These are phyloP conservation scores for Puccinia hordei DNA, from an alignment of 1,284 basidiomycete species.

Conservation along the genomic window DNA sequence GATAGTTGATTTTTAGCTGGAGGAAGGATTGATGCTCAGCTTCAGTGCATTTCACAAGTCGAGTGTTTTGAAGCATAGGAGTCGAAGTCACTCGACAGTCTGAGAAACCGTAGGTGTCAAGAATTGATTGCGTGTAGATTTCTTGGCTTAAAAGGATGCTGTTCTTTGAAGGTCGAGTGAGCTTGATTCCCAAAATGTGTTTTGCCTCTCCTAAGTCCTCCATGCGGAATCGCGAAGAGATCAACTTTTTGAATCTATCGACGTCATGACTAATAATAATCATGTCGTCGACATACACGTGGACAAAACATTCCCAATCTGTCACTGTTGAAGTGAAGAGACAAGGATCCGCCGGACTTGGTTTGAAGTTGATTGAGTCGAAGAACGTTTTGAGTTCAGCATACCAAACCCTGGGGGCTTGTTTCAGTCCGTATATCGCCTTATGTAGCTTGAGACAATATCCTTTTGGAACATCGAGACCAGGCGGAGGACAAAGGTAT, in stretches of 20 bases:
- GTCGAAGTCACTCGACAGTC: not conserved
- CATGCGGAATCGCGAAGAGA: slow-evolving; percentile 1
- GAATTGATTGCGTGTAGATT: not conserved
- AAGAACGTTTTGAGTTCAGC: slow-evolving; percentile 3
- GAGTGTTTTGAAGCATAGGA: not conserved
- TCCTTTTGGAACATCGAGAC: not conserved
- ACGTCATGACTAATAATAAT: slow-evolving; percentile 20
- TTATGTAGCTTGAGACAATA: slow-evolving; percentile 13
- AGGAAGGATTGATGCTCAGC: not conserved
- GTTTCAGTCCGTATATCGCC: slow-evolving; percentile 34
- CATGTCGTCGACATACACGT: slow-evolving; percentile 32
- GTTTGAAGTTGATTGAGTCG: not conserved
- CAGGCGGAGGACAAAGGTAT: slow-evolving; percentile 1
- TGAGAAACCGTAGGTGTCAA: not conserved
- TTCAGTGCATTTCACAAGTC: not conserved
- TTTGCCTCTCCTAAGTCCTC: slow-evolving; percentile 10
- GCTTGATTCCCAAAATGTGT: slow-evolving; percentile 20
- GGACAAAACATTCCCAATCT: slow-evolving; percentile 11
- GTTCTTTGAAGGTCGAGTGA: not conserved
- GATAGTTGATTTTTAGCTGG: slow-evolving; percentile 5
- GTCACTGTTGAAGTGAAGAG: slow-evolving; percentile 1
- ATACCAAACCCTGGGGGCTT: slow-evolving; percentile 22
- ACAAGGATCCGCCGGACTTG: not conserved
- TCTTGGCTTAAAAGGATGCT: slow-evolving; percentile 4
- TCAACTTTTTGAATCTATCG: slow-evolving; percentile 9